These are phyloP conservation scores for Diacronema lutheri DNA, from an alignment of 78 protist genomes.

Conservation along the genomic window DNA sequence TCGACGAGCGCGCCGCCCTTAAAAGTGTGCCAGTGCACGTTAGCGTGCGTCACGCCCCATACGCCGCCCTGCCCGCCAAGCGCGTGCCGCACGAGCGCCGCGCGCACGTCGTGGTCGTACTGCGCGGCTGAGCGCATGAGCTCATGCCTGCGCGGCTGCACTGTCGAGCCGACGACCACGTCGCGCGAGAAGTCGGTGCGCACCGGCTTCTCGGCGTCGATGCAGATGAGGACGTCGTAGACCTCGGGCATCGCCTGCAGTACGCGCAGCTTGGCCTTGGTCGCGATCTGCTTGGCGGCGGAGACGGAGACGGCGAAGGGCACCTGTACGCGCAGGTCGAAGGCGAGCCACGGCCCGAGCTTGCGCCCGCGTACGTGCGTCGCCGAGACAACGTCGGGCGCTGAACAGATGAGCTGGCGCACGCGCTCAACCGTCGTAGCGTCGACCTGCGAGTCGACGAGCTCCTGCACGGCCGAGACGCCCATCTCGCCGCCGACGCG, in stretches of 20 bases:
- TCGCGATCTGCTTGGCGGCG: background rate
- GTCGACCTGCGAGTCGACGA: conserved; percentile 3
- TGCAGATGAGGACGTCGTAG: background rate
- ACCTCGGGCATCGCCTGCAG: background rate
- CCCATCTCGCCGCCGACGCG: background rate
- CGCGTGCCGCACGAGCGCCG: background rate
- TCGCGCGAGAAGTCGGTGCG: background rate
- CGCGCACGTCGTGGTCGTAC: background rate
- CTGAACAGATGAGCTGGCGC: background rate
- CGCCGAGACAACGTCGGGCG: background rate
- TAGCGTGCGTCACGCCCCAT: background rate
- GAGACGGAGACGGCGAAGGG: background rate
- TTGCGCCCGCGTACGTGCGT: background rate
- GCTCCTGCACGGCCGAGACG: background rate
- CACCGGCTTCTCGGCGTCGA: background rate
- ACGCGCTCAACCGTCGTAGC: background rate
- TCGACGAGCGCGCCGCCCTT: background rate
- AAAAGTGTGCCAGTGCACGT: background rate
- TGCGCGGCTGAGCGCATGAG: background rate
- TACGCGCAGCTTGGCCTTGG: background rate
- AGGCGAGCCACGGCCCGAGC: background rate
- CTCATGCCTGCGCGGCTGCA: background rate
- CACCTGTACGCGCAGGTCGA: background rate
- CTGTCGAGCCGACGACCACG: background rate
- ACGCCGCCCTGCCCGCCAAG: background rate